Percentiles rank a stretch among this genome's conserved stretches.
Conservation (phyloP, 345 rosid genomes). For the Citrus cavaleriei region DNA sequence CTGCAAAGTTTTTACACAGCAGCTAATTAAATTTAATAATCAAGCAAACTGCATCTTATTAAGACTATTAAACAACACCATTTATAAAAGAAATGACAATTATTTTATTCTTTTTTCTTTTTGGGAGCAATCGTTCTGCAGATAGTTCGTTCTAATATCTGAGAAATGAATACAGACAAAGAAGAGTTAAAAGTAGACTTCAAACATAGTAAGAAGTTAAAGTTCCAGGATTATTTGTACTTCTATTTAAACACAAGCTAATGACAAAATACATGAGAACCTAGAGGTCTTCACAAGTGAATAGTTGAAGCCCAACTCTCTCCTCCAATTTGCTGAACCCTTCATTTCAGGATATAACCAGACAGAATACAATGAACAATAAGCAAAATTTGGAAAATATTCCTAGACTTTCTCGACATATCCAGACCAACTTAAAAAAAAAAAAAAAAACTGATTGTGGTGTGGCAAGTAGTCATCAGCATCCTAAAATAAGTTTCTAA, state of each 20-base stretch:
- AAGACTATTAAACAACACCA: too few species aligned
- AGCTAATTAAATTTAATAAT: slow-evolving; percentile 2
- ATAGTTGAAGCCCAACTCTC: neutral
- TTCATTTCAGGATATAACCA: neutral
- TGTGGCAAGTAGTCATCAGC: neutral
- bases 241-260: neutral
- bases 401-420: neutral
- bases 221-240: neutral
- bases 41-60: neutral
- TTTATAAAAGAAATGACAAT: neutral
- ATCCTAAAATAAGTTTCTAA: neutral
- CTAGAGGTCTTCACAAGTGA: neutral
- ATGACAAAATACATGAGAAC: neutral
- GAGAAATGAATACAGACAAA: neutral
- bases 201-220: neutral
- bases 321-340: neutral
- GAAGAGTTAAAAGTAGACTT: neutral
- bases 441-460: neutral
- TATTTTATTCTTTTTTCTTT: too few species aligned
- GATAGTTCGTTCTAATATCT: neutral
- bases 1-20: neutral
- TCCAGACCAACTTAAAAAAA: neutral
- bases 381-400: neutral
- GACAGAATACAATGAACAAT: neutral
- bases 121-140: neutral